Percentiles rank a stretch among this genome's conserved stretches.
These are phyloP conservation scores for Eimeria tenella DNA, from an alignment of 169 alveolate genomes.

Conservation along the genomic window DNA sequence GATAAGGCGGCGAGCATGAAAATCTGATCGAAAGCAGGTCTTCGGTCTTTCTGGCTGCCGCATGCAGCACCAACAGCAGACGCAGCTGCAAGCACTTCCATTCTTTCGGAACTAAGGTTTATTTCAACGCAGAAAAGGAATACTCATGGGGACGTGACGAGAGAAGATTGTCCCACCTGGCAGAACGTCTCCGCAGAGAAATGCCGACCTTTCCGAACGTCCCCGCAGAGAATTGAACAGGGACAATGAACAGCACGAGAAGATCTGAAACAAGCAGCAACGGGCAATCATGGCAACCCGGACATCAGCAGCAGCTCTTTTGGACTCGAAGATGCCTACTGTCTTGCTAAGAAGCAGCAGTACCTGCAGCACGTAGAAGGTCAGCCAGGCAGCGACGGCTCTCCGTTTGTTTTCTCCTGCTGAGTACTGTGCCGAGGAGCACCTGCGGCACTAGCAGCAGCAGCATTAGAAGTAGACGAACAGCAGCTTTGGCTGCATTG, in stretches of 20 bases:
- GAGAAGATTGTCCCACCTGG: background rate
- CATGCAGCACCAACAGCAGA: background rate
- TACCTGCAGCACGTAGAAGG: background rate
- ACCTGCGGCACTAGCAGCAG: background rate
- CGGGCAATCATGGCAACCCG: background rate
- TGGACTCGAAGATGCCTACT: background rate
- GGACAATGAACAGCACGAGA: background rate
- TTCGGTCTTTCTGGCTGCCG: background rate
- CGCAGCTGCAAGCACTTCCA: background rate
- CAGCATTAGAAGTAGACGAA: background rate
- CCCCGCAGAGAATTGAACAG: background rate
- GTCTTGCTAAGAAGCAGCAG: slow-evolving; percentile 56
- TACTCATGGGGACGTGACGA: background rate
- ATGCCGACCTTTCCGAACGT: too few relatives aligned
- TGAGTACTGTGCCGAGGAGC: background rate
- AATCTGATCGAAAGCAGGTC: slow-evolving; percentile 9
- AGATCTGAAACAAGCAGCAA: background rate
- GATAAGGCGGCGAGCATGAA: background rate
- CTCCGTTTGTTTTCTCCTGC: background rate
- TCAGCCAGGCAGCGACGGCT: slow-evolving; percentile 2
- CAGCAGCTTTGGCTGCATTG: too few relatives aligned
- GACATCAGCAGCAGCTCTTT: background rate
- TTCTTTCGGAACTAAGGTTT: background rate
- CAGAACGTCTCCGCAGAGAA: background rate
- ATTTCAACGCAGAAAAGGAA: background rate